Evolutionary conservation across 2,329 filamentous ascomycete species (phyloP), one percentile per base, ranked within the genome.

Genomic region (Akanthomyces lecanii): DNA sequence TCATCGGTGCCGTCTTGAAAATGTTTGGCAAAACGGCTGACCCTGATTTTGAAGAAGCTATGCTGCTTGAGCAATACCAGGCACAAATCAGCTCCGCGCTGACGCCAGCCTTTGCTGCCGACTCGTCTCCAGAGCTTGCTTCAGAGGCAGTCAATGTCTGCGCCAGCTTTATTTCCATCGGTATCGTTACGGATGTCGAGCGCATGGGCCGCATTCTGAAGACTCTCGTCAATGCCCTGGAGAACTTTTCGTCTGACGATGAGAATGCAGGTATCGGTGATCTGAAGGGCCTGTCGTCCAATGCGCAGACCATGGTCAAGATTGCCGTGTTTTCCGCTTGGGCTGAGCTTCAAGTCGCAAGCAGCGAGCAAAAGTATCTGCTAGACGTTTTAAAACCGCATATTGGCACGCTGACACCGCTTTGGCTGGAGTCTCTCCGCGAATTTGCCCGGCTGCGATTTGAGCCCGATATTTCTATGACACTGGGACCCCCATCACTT

Each of bases 151-250:
- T 99, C 66, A 96, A 96, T 70, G 95, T 99, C 7, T 99, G 95
- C 71, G 95, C 94, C n/a, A 92, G 91, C 1, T 99, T 99, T 76
- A 96, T 99, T 70, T 90, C 94, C 0, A 97, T 94, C 0, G 95
- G 95, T 16, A 98, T 99, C 62, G 95, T 99, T 10, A 97, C 92
- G 0, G 95, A 98, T 74, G 87, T 98, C 10, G 96, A 99, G 68
- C 87, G 95, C n/a, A 99, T 99, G 95, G 95, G 95, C 25, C 89
- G 95, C 63, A 99, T 99, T 60, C 83, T 99, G 63, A 98, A 97
- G 77, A 89, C 96, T 1, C 82, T 99, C 2, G 91, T 97, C 6
- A 89, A 89, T 50, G 93, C 93, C 0, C 82, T 99, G 1, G 94
- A 98, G 70, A 97, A 94, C 75, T 97, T 98, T 71, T 91, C 91